Evolutionary conservation across 2,329 filamentous ascomycete species (phyloP).

Genomic region (Beauveria sp.): DNA sequence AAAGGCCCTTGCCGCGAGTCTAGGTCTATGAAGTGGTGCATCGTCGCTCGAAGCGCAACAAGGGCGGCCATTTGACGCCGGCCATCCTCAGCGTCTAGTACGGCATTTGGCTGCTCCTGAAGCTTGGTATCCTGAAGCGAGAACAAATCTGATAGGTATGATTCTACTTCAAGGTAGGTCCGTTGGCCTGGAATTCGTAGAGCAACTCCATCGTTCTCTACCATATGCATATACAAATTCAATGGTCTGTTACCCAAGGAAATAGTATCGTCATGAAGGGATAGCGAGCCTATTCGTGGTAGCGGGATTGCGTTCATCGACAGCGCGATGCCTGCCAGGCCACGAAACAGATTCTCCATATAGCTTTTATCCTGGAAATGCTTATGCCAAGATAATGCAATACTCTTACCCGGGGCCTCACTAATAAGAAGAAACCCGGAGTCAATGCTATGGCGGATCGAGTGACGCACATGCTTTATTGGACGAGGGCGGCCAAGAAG

Average conservation of each 20-base stretch:
- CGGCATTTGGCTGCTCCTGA: conserved; percentile 25
- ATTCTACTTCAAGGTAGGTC: conserved; percentile 24
- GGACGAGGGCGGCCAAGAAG: too few species aligned
- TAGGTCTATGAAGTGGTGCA: conserved; percentile 16
- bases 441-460: too few species aligned
- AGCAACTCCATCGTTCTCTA: conserved; percentile 27
- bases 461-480: too few species aligned
- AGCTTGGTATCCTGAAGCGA: conserved; percentile 26
- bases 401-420: too few species aligned
- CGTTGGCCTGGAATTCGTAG: conserved; percentile 22
- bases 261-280: too few species aligned
- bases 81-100: conserved; percentile 20
- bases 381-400: too few species aligned
- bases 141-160: conserved; percentile 25
- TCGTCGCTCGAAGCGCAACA: conserved; percentile 20
- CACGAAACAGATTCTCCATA: too few species aligned
- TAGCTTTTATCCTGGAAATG: too few species aligned
- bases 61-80: conserved; percentile 21
- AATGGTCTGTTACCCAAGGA: conserved; percentile 24
- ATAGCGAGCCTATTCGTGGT: too few species aligned
- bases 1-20: conserved; percentile 24
- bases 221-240: conserved; percentile 20
- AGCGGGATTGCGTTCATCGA: too few species aligned
- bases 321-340: too few species aligned
- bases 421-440: too few species aligned